Percentiles rank a stretch among this genome's conserved stretches.
These are phyloP conservation scores for Parachaetomium inaequale DNA, from an alignment of 495 filamentous ascomycete genomes.

Conservation along the genomic window DNA sequence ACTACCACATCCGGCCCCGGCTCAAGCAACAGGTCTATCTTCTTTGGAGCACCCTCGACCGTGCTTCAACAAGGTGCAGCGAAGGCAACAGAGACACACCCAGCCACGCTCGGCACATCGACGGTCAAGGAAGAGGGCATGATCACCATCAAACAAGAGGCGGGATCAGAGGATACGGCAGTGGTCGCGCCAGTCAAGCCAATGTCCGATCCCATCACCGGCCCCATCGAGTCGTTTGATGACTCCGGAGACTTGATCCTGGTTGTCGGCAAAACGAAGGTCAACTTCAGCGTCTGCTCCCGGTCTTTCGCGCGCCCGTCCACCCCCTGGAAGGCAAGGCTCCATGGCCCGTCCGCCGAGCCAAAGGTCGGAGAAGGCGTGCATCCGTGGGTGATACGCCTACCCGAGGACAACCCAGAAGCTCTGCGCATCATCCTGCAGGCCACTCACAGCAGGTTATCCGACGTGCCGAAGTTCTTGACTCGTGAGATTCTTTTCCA, in stretches of 20 bases:
- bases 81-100: not conserved
- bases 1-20: no score
- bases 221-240: not conserved
- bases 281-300: not conserved
- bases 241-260: not conserved
- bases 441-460: not conserved
- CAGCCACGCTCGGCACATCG: not conserved
- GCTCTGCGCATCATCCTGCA: not conserved
- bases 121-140: not conserved
- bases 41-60: not conserved
- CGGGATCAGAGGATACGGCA: no score
- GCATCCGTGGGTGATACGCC: not conserved
- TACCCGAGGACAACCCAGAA: not conserved
- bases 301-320: not conserved
- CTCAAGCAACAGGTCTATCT: no score
- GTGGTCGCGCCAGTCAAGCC: not conserved
- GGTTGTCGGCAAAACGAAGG: not conserved
- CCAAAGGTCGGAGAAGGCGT: not conserved
- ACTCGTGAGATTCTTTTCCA: not conserved
- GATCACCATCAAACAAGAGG: not conserved
- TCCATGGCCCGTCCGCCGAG: not conserved
- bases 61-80: no score
- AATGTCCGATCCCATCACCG: not conserved
- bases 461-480: not conserved
- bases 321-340: not conserved